Evolutionary conservation across 208 protist genomes (phyloP).

Genomic region (Leishmania major): DNA sequence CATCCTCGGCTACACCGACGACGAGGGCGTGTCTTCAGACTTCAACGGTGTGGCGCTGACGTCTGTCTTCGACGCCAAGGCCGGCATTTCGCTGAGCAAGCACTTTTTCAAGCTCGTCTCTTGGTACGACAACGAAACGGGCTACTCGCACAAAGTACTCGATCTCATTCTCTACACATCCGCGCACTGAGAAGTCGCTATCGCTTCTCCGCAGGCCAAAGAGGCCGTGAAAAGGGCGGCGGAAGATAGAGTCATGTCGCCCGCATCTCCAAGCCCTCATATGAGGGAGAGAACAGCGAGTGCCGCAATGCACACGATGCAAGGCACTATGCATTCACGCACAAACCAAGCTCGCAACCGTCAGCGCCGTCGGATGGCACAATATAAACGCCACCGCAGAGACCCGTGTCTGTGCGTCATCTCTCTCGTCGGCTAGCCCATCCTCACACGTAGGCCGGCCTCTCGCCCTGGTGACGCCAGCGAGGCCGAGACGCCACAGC

Average conservation of each 20-base stretch:
- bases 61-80: slow-evolving; percentile 98
- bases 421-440: too few species aligned
- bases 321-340: too few species aligned
- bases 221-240: not conserved
- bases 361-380: too few species aligned
- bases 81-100: slow-evolving; percentile 96
- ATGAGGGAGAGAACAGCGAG: not conserved
- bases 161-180: slow-evolving; percentile 94
- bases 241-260: not conserved
- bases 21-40: slow-evolving; percentile 98
- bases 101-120: slow-evolving; percentile 99
- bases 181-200: slow-evolving; percentile 22
- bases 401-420: not conserved
- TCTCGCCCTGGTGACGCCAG: too few species aligned
- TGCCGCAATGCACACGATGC: too few species aligned
- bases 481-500: too few species aligned
- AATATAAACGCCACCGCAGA: too few species aligned
- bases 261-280: not conserved
- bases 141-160: slow-evolving; percentile 98
- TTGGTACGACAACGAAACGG: slow-evolving; percentile 99
- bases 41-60: slow-evolving; percentile 95
- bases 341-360: too few species aligned
- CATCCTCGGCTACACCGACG: slow-evolving; percentile 98
- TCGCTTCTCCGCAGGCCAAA: not conserved
- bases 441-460: too few species aligned